Base-by-base conservation (phyloP, 768 basidiomycete species). In the Gyrodon lividus region DNA sequence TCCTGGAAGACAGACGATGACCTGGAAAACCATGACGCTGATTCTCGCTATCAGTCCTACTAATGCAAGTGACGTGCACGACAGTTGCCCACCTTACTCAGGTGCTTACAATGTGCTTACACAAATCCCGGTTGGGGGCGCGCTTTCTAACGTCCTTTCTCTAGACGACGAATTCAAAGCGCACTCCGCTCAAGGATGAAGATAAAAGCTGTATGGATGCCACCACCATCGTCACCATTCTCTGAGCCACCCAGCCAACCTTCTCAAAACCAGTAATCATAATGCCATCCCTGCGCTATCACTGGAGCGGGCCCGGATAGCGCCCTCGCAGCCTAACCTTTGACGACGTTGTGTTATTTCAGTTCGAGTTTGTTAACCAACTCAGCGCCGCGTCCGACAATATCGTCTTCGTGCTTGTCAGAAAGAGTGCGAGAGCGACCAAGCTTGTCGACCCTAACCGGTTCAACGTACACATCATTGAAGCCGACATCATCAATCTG, bases 401-500 rank as follows among this genome's bases (percentile, higher is more conserved):
- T 52, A 43, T 26, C 6, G 56, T 71, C 24, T 60, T 70, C 43
- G 68, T 66, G 4, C 48, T 65, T 13, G 70, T 61, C 5, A 66
- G 70, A 45, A 67, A 55, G 41, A 55, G 58, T 7, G 37, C 45
- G 1, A 49, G 45, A 9, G 58, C 69, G 3, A 39, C 41, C 2
- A 58, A 51, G 37, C 55, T 69, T 13, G 9, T 28, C 3, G 45
- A 22, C 4, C 33, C 28, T 44, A 62, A 13, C 28, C 48, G 46
- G 49, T 43, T 3, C 9, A 72, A 74, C 46, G 42, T 78, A 8
- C 64, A 70, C 39, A 42, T 74, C 14, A 8, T 77, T 26, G 52
- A 72, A 46, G 69, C 67, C 5, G 74, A 78, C 52, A 63, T 76
- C 43, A 68, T 62, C 13, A 59, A 73, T 46, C 46, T 28, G 28